Evolutionary conservation across 2,329 filamentous ascomycete species (phyloP).

Genomic region (Gaeumannomyces tritici): DNA sequence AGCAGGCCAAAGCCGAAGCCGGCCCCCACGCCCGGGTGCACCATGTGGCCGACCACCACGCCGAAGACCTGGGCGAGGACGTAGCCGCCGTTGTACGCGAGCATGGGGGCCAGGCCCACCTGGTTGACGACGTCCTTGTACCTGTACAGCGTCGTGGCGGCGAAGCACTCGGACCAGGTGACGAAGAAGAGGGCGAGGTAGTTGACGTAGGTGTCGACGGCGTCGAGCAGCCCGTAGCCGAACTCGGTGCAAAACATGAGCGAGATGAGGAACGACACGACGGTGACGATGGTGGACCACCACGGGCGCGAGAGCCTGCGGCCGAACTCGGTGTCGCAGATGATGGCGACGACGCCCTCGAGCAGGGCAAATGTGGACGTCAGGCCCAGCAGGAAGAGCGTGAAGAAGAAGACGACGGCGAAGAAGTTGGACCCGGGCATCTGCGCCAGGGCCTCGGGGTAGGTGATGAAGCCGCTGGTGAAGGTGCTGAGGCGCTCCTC

Average conservation of each 20-base stretch:
- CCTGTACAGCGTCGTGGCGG: not conserved
- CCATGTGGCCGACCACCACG: not conserved
- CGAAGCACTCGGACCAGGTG: not conserved
- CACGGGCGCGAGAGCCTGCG: not conserved
- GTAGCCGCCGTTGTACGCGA: not conserved
- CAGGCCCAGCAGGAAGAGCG: not conserved
- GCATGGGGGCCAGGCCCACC: not conserved
- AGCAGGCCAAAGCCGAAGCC: not conserved
- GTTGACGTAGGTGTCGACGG: not conserved
- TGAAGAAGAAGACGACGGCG: not conserved
- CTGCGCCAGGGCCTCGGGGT: not conserved
- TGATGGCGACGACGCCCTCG: not conserved
- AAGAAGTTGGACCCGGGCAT: not conserved
- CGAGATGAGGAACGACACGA: not conserved
- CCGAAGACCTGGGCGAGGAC: not conserved
- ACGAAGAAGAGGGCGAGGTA: not conserved
- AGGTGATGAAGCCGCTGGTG: not conserved
- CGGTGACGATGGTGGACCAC: not conserved
- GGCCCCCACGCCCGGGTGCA: not conserved
- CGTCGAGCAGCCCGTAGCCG: not conserved
- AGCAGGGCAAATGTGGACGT: not conserved
- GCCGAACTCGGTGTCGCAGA: not conserved
- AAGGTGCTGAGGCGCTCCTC: not conserved
- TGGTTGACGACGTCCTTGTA: not conserved
- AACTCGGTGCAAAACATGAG: not conserved